Evolutionary conservation across 2,329 filamentous ascomycete species (phyloP).

Genomic region (Pyricularia sp.): DNA sequence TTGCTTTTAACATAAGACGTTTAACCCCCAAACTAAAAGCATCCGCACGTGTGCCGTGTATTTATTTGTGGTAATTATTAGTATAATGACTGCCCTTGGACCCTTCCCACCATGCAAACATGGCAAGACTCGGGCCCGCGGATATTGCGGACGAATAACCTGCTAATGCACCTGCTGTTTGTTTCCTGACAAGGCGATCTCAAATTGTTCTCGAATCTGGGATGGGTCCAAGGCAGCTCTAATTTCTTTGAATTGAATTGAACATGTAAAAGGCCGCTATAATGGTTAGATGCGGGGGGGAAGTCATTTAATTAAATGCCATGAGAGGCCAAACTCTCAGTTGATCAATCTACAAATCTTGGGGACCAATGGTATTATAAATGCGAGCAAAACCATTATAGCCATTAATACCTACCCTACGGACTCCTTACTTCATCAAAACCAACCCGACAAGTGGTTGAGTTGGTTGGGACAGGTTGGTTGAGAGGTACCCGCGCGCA

Average conservation of each 20-base stretch:
- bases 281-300: background rate
- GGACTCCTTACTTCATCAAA: background rate
- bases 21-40: background rate
- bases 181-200: background rate
- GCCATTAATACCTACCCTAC: background rate
- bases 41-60: background rate
- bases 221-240: no score
- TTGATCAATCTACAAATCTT: background rate
- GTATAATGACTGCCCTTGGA: no score
- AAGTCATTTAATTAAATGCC: background rate
- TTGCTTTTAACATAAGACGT: background rate
- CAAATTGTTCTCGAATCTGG: no score
- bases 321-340: background rate
- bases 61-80: background rate
- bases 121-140: no score
- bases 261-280: background rate
- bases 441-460: background rate
- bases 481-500: background rate
- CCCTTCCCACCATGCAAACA: no score
- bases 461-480: background rate
- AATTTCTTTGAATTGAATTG: background rate
- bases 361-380: background rate
- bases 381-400: background rate
- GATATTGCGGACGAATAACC: no score
- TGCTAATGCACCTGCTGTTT: no score